Conservation (phyloP, 192 early-diverging fungal species). For the Powellomyces hirtus region DNA sequence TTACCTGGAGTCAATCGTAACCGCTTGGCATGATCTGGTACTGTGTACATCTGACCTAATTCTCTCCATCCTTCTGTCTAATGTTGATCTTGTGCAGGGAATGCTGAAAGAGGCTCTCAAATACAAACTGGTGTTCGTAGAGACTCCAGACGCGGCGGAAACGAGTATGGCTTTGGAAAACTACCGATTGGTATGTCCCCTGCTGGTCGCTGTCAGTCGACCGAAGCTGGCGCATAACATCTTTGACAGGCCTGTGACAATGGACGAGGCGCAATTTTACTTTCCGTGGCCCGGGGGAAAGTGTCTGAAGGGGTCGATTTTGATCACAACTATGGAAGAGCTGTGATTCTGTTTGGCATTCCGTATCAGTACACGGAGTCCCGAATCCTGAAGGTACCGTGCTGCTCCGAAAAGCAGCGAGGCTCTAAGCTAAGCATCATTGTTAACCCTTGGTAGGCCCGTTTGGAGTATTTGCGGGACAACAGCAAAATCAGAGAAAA, state of each 20-base stretch:
- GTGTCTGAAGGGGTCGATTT: conserved; percentile 99
- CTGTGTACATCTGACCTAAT: no score
- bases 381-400: conserved; percentile 76
- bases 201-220: neutral
- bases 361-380: conserved; percentile 99
- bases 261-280: conserved; percentile 93
- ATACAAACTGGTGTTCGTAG: conserved; percentile 98
- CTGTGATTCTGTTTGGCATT: conserved; percentile 99
- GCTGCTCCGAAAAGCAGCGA: neutral
- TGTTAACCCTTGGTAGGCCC: conserved; percentile 52
- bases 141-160: conserved; percentile 98
- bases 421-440: neutral
- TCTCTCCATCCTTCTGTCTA: neutral
- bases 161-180: conserved; percentile 94
- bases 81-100: no score
- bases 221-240: neutral
- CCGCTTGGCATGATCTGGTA: conserved; percentile 98
- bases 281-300: conserved; percentile 98
- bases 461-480: conserved; percentile 93
- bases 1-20: conserved; percentile 98
- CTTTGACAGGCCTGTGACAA: conserved; percentile 82
- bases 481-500: conserved; percentile 94
- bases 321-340: conserved; percentile 98
- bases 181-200: conserved; percentile 68
- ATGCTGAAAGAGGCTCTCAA: conserved; percentile 93